Base-by-base conservation (phyloP, 495 filamentous ascomycete species). In the Neurospora sp. region DNA sequence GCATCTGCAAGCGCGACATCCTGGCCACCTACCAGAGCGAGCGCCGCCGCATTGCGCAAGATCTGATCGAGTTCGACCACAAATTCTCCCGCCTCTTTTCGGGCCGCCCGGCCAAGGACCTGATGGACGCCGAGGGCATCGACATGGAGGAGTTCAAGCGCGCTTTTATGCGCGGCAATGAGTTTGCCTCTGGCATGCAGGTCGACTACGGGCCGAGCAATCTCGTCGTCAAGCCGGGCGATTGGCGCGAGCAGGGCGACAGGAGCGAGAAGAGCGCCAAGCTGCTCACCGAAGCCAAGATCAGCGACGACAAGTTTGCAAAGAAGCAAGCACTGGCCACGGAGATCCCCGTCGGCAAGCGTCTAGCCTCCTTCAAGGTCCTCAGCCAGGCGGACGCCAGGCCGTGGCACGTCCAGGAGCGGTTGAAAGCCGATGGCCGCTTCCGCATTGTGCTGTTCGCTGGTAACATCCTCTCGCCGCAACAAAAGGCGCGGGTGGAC, bases 41-140 rank as follows among this genome's bases (percentile, higher is more conserved):
- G 76, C 86, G 93, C 4, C 87, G 89, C 20, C 84, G 83, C 7
- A 86, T 94, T 31, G 92, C 92, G 4, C 85, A 92, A 69, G 88
- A 92, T 70, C 85, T 96, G 18, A 91, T 94, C 65, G 87, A 88
- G 22, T 94, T 94, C 76, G 92, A 94, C 77, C 87, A 88, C 69
- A 84, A 82, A 40, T 90, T 90, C 76, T 87, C 86, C 16, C 73
- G 79, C 31, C 74, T 87, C 5, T 86, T 86, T 69, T 83, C 82
- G 0, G 84, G 83, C 0, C 78, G 79, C 0, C 83, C 85, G 8
- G 84, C 82, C 35, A 84, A 82, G 75, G 83, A 83, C 44, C 37
- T 83, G 59, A 79, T 83, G 77, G 83, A 84, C 39, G 81, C 81
- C 27, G 80, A 80, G 69, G 82, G 83, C 3, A 80, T 84, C 38